Evolutionary conservation across 495 filamentous ascomycete species (phyloP), one percentile per base, ranked within the genome.

Genomic region (Thermochaetoides thermophila): DNA sequence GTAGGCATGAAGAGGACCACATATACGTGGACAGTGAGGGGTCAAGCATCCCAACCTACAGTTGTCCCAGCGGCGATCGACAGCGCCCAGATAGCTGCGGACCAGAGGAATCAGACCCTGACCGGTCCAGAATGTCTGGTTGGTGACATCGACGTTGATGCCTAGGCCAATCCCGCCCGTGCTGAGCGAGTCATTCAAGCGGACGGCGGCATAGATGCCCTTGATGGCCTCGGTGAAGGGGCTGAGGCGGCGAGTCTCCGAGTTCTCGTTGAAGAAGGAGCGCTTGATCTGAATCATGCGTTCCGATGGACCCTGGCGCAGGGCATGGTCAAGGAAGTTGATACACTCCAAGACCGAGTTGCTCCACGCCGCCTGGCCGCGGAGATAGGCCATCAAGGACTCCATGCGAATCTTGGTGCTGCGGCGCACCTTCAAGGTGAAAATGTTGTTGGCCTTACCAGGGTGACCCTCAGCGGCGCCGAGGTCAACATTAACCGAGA

Each of bases 251-350:
- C 15, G 40, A 15, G 17, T 35, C 34, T 32, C 3, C 1, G 42
- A 32, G 2, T 28, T 23, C 3, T 41, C 37, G 27, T 76, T 76
- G 50, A 85, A 92, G 58, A 89, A 91, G 1, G 71, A 78, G 15
- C 83, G 78, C 51, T 79, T 84, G 46, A 91, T 73, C 1, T 68
- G 57, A 1, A 70, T 64, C 45, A 75, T 75, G 5, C 60, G 53
- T 39, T 68, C 59, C 0, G 73, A 73, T 0, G 89, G 84, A 2
- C 49, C 56, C 55, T 92, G 76, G 9, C 87, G 83, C 23, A 97
- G 55, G 13, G 83, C 58, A 49, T 97, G 89, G 40, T 97, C 87
- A 2, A 96, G 60, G 54, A 94, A 91, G 50, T 36, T 93, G 41
- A 95, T 70, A 27, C 80, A 74, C 46, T 91, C 80, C 11, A 92